phyloP scores from a whole-genome alignment of 495 filamentous ascomycete species.

The Hypoxylon intermedium region DNA sequence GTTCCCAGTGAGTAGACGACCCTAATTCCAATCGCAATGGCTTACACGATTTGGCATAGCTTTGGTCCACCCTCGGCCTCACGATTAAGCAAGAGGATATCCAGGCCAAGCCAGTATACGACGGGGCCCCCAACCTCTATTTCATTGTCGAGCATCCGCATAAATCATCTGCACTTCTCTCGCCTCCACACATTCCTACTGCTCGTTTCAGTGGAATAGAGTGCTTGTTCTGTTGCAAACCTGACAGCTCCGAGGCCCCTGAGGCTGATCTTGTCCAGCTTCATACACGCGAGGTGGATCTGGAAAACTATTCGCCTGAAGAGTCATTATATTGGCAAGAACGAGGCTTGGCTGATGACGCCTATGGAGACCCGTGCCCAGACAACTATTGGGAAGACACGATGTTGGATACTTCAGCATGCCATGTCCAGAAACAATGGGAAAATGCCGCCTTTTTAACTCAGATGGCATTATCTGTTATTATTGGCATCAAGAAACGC shows the following conservation, averaged over 20 bases:
- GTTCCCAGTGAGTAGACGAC: constrained; percentile 28
- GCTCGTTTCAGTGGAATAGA: constrained; percentile 45
- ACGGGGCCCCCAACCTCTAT: constrained; percentile 38
- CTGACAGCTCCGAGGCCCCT: neutral
- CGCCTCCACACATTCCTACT: constrained; percentile 39
- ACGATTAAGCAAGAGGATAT: constrained; percentile 31
- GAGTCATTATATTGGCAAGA: constrained; percentile 2
- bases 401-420: neutral
- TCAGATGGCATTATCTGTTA: constrained; percentile 45
- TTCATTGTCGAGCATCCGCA: constrained; percentile 41
- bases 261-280: neutral
- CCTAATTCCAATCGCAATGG: neutral
- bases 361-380: neutral
- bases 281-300: neutral
- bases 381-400: neutral
- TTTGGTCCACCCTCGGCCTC: constrained; percentile 37
- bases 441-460: constrained; percentile 39
- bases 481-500: constrained; percentile 42
- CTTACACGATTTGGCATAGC: constrained; percentile 24
- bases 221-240: constrained; percentile 36
- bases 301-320: neutral
- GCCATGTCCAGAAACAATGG: constrained; percentile 13
- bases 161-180: constrained; percentile 41
- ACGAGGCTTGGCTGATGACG: constrained; percentile 5
- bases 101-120: constrained; percentile 29